Conservation (phyloP, 768 basidiomycete species). For the Termitomyces sp. region DNA sequence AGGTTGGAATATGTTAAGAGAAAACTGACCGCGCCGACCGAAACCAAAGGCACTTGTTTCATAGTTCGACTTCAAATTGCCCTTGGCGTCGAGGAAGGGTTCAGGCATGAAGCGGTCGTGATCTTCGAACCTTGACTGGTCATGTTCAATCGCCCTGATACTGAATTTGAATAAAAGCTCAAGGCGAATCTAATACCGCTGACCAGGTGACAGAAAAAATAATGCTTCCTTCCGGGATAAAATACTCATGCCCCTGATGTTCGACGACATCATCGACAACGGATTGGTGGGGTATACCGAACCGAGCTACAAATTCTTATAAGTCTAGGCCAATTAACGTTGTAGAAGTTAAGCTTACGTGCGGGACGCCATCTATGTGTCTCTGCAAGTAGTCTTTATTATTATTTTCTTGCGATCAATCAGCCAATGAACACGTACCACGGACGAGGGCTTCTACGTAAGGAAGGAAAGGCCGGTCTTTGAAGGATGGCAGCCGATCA, state of each 20-base stretch:
- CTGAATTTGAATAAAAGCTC: no score
- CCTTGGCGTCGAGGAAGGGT: not conserved
- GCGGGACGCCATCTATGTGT: not conserved
- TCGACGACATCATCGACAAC: not conserved
- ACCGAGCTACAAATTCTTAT: not conserved
- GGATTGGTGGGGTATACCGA: not conserved
- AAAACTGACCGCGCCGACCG: not conserved
- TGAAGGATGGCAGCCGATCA: not conserved
- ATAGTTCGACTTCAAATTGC: not conserved
- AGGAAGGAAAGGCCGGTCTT: no score
- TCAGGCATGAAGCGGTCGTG: not conserved
- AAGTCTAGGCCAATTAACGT: no score
- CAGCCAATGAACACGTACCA: no score
- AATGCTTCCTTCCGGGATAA: not conserved
- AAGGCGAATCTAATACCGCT: not conserved
- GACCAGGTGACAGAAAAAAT: not conserved
- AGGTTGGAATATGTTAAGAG: not conserved
- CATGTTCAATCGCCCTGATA: not conserved
- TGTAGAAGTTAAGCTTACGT: not conserved
- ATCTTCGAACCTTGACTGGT: not conserved
- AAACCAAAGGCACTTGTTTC: not conserved
- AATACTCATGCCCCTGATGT: not conserved
- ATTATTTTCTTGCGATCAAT: no score
- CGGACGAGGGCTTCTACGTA: no score
- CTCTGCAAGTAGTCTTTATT: no score